phyloP scores from a whole-genome alignment of 1,284 basidiomycete species.

The Coniophora puteana region DNA sequence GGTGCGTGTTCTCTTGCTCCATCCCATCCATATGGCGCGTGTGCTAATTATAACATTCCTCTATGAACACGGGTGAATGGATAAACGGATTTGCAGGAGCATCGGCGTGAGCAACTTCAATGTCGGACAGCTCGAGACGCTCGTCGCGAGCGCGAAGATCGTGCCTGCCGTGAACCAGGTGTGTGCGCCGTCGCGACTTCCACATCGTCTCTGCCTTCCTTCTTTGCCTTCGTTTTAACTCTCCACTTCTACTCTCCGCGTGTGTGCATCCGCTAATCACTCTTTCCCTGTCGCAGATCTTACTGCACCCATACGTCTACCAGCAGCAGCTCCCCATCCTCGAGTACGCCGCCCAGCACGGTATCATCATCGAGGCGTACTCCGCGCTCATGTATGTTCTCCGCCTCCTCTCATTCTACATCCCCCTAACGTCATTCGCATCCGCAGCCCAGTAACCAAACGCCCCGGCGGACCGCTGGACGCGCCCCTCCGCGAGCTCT shows the following conservation, averaged over 20 bases:
- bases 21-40: neutral
- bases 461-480: slow-evolving; percentile 67
- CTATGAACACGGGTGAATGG: neutral
- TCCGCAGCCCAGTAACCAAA: slow-evolving; percentile 57
- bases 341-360: slow-evolving; percentile 51
- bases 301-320: slow-evolving; percentile 71
- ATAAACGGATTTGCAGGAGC: slow-evolving; percentile 37
- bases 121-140: slow-evolving; percentile 48
- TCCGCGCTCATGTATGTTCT: slow-evolving; percentile 54
- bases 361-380: slow-evolving; percentile 70
- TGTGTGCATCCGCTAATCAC: no score
- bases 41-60: neutral
- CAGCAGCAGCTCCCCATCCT: slow-evolving; percentile 50
- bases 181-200: no score
- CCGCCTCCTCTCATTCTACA: slow-evolving; percentile 3
- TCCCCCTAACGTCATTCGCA: no score
- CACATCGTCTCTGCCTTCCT: neutral
- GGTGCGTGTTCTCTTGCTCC: slow-evolving; percentile 31
- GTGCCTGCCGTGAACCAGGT: slow-evolving; percentile 74
- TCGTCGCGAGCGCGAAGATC: slow-evolving; percentile 53
- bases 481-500: slow-evolving; percentile 53
- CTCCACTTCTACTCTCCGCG: slow-evolving; percentile 10
- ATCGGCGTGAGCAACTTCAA: slow-evolving; percentile 77
- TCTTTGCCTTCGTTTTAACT: neutral
- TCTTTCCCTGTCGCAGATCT: slow-evolving; percentile 42